Evolutionary conservation across 164 flowering plant genomes (phyloP), one percentile per base, ranked within the genome.

Genomic region (Aristolochia contorta): DNA sequence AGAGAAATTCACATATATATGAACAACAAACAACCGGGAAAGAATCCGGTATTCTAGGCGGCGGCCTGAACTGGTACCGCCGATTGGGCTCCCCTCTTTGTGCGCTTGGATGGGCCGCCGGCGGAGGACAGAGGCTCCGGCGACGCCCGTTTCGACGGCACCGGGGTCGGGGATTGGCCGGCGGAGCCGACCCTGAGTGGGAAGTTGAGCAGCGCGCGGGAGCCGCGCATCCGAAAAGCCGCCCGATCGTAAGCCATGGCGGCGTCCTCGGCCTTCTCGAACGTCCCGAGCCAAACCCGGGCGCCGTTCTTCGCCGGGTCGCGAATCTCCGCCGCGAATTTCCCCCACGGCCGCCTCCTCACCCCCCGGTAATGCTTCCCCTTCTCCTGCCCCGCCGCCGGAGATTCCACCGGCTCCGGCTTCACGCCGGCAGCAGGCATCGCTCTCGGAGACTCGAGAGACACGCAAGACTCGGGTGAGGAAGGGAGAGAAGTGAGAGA

Each of bases 231-330:
- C 19, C 77, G 25, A 21, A 62, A 78, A 13, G 82, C 82, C 12
- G 82, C 82, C 10, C 72, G 57, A 24, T 75, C 82, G 58, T 78
- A 78, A 46, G 82, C 80, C 62, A 72, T 25, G 0, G 81, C 81
- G 6, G 81, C 81, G 43, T 70, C 81, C 67, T 78, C 81, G 5
- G 78, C 80, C 18, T 78, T 77, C 50, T 74, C 74, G 52, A 69
- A 77, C 12, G 80, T 77, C 16, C 81, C 81, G 22, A 78, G 75
- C 81, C 81, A 78, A 43, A 78, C 81, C 25, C 81, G 50, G 2
- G 81, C 81, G 22, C 81, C 81, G 65, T 72, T 78, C 71, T 70
- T 78, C 18, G 81, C 78, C 46, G 81, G 80, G 53, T 74, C 80
- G 12, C 78, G 62, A 9, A 77, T 77, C 69, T 77, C 80, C 18